phyloP scores from a whole-genome alignment of 768 basidiomycete species.

The Cyclocybe aegerita region DNA sequence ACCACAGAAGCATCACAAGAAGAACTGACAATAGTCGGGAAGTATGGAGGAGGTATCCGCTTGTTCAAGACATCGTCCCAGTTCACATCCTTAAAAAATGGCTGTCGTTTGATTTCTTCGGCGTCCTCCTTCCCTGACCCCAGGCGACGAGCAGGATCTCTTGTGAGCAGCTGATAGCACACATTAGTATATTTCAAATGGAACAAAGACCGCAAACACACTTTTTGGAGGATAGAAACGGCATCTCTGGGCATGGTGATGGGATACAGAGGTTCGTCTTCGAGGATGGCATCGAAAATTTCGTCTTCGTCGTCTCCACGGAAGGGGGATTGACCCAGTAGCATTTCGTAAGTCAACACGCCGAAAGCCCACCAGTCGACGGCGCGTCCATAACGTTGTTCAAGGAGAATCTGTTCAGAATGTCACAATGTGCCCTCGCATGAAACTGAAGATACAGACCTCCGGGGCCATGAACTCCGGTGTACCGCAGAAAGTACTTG shows the following conservation, averaged over 20 bases:
- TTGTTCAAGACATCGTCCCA: constrained; percentile 98
- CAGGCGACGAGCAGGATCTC: constrained; percentile 87
- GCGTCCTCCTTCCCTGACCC: constrained; percentile 93
- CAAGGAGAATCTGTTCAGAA: constrained; percentile 83
- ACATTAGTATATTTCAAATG: constrained; percentile 3
- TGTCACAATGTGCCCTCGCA: not conserved
- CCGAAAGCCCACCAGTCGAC: constrained; percentile 99
- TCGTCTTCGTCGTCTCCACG: constrained; percentile 99
- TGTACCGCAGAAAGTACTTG: constrained; percentile 98
- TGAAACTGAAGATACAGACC: constrained; percentile 42
- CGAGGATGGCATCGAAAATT: constrained; percentile 98
- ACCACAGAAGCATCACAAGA: not conserved
- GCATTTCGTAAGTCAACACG: constrained; percentile 97
- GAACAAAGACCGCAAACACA: constrained; percentile 26
- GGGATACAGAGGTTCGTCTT: constrained; percentile 97
- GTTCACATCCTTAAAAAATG: constrained; percentile 98
- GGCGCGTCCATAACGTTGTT: constrained; percentile 97
- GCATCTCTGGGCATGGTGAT: constrained; percentile 99
- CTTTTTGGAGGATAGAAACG: constrained; percentile 93
- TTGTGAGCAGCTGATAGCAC: constrained; percentile 71
- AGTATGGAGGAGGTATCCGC: constrained; percentile 95
- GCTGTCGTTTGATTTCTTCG: constrained; percentile 94
- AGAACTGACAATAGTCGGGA: constrained; percentile 84
- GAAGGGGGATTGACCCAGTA: constrained; percentile 98
- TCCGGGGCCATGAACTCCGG: constrained; percentile 99